phyloP scores from a whole-genome alignment of 2,329 filamentous ascomycete genomes.

The Helminthosporium solani region DNA sequence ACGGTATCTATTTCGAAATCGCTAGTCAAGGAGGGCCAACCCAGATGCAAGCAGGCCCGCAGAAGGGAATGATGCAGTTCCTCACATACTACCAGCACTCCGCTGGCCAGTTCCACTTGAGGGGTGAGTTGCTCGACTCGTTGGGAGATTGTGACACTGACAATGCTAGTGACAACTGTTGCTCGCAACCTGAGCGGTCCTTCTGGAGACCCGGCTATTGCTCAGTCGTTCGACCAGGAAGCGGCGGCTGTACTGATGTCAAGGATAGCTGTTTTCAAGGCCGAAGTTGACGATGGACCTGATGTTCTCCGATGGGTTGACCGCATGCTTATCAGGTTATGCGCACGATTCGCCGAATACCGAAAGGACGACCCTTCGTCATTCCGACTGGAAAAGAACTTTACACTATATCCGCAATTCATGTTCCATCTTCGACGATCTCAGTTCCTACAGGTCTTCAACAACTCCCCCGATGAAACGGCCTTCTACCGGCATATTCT shows the following conservation, averaged over 20 bases:
- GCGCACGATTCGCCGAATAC: constrained; percentile 96
- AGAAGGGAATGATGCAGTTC: constrained; percentile 97
- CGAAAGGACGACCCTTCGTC: constrained; percentile 97
- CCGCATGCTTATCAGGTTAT: constrained; percentile 94
- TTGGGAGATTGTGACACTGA: constrained; percentile 11
- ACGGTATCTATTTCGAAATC: constrained; percentile 97
- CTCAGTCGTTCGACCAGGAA: constrained; percentile 97
- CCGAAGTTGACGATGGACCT: constrained; percentile 96
- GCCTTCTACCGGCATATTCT: constrained; percentile 98
- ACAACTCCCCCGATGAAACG: constrained; percentile 98
- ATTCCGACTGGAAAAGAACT: constrained; percentile 92
- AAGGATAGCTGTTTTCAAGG: constrained; percentile 98
- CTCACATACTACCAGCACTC: constrained; percentile 98
- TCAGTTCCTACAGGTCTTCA: constrained; percentile 98
- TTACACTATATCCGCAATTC: constrained; percentile 97
- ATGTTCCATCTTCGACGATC: constrained; percentile 98
- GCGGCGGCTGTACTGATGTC: constrained; percentile 97
- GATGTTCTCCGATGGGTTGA: constrained; percentile 98
- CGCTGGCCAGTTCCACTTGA: constrained; percentile 91
- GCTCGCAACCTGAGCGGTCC: constrained; percentile 89
- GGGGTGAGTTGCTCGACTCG: constrained; percentile 41
- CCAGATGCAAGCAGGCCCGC: constrained; percentile 79
- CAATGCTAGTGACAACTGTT: constrained; percentile 74
- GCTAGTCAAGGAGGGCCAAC: constrained; percentile 87
- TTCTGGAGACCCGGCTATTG: constrained; percentile 89